These are phyloP conservation scores for Adansonia digitata DNA, from an alignment of 345 rosid genomes.

Conservation along the genomic window DNA sequence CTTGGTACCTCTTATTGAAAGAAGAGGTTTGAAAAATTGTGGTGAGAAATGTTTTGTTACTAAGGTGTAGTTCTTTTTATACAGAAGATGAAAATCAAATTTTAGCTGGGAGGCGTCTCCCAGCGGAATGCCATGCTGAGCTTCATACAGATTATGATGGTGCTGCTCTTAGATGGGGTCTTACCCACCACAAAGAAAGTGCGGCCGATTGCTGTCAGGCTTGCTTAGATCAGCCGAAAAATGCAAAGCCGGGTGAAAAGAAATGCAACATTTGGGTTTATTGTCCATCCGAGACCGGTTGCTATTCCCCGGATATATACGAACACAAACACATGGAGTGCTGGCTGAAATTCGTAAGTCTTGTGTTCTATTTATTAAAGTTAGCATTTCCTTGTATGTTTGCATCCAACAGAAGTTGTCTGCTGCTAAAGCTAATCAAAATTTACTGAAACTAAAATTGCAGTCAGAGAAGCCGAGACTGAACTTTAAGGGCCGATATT, in stretches of 20 bases:
- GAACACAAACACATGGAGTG: conserved; percentile 82
- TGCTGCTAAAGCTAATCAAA: not conserved
- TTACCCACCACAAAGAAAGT: conserved; percentile 86
- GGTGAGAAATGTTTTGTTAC: not conserved
- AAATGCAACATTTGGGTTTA: conserved; percentile 97
- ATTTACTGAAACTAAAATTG: conserved; percentile 20
- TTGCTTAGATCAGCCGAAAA: conserved; percentile 83
- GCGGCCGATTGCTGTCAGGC: conserved; percentile 99
- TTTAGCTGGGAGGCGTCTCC: conserved; percentile 83
- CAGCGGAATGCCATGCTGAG: conserved; percentile 66
- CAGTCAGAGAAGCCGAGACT: conserved; percentile 77
- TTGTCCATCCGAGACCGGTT: conserved; percentile 82
- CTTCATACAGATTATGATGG: conserved; percentile 94
- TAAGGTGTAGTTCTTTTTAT: conserved; percentile 14
- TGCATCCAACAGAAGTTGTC: not conserved
- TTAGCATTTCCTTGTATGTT: not conserved
- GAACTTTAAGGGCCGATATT: conserved; percentile 71
- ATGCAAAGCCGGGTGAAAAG: conserved; percentile 64
- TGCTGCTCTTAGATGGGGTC: conserved; percentile 95
- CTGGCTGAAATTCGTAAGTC: conserved; percentile 92
- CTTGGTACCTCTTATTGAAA: not conserved
- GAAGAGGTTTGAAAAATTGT: not conserved
- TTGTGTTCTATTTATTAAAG: conserved; percentile 8
- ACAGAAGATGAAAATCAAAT: conserved; percentile 52
- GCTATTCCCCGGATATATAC: conserved; percentile 84